Evolutionary conservation across 2,329 filamentous ascomycete genomes (phyloP), one percentile per base, ranked within the genome.

Genomic region (Fusarium euwallaceae): DNA sequence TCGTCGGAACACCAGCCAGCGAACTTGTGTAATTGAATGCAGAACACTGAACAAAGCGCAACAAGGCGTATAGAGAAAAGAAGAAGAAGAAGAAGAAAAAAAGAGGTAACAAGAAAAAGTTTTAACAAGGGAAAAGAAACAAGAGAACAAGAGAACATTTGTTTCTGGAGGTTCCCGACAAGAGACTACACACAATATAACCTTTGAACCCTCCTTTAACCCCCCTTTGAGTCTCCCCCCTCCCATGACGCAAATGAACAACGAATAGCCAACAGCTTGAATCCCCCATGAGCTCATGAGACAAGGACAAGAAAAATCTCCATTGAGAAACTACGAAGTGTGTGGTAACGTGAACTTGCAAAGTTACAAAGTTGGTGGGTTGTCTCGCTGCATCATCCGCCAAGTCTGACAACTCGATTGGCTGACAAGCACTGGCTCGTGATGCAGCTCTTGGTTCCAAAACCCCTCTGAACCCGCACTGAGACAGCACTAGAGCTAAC

Each of bases 371-470:
- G 69, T 48, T 72, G 72, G 72, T 74, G 72, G 72, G 66, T 70
- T 74, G 72, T 70, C 68, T 73, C 61, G 65, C 69, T 66, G 62
- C 73, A 75, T 75, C 73, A 73, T 75, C 61, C 64, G 72, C 66
- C 37, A 53, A 8, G 48, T 36, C 29, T 14, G 6, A 9, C 27
- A 29, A 63, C 48, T 75, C 73, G 72, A 64, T 75, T 75, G 73
- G 73, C 64, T 75, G 73, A 59, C 39, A 48, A 9, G 39, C 9
- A 10, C 64, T 66, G 69, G 53, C 73, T 75, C 70, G 73, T 75
- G 72, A 75, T 71, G 66, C 69, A 70, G 39, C 39, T 66, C 69
- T 70, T 61, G 36, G 61, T 60, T 37, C 72, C 69, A 75, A 45
- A 56, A 58, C 48, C 48, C 48, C 48, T 53, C 48, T 53, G 48